Conservation (phyloP, 495 filamentous ascomycete species). For the Penicillium paxilli region DNA sequence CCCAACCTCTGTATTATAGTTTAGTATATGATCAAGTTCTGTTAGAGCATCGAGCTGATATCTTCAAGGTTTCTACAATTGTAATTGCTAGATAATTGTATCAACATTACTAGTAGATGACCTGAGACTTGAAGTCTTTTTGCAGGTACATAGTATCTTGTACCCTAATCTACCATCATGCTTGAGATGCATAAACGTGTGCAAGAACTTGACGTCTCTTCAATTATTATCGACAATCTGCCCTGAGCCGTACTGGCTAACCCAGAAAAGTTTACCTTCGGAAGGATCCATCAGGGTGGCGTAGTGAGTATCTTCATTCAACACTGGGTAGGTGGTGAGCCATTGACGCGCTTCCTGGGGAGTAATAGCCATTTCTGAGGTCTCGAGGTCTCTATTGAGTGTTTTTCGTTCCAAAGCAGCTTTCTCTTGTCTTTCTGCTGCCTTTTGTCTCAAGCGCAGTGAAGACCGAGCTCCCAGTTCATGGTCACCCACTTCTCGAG, state of each 20-base stretch:
- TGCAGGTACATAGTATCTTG: no score
- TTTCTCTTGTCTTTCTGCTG: conserved; percentile 2
- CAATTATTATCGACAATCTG: no score
- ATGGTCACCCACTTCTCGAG: neutral
- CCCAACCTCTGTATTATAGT: conserved; percentile 9
- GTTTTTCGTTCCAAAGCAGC: neutral
- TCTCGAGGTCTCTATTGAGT: neutral
- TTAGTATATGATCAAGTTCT: neutral
- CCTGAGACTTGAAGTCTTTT: no score
- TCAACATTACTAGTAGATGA: no score
- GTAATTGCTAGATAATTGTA: no score
- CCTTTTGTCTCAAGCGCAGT: conserved; percentile 5
- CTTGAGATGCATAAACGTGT: no score
- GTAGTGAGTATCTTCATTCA: conserved; percentile 56
- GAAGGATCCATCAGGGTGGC: conserved; percentile 51
- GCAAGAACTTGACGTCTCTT: no score
- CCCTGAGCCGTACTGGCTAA: conserved; percentile 25
- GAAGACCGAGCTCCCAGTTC: conserved; percentile 7
- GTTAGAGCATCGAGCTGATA: neutral
- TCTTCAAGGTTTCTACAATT: no score
- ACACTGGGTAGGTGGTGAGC: conserved; percentile 48
- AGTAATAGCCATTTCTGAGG: conserved; percentile 23
- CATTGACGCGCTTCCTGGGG: conserved; percentile 35
- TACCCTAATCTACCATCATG: no score
- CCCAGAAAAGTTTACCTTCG: conserved; percentile 45